Percentiles rank a stretch among this genome's conserved stretches.
phyloP scores from a whole-genome alignment of 805 yeast genomes.

The Torulaspora quercuum region DNA sequence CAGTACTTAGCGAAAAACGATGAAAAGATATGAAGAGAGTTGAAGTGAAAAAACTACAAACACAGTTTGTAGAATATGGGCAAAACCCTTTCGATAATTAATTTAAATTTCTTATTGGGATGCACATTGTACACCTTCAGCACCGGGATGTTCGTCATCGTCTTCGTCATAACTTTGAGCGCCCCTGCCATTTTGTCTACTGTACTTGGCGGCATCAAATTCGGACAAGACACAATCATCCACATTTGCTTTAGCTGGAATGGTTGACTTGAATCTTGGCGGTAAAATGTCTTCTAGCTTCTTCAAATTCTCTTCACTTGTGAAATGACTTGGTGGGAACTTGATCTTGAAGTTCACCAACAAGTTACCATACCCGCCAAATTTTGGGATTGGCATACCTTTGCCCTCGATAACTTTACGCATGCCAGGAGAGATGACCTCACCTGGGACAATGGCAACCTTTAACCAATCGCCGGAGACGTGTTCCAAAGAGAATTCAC shows the following conservation, averaged over 20 bases:
- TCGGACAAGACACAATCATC: slow-evolving; percentile 77
- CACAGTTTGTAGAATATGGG: too few relatives aligned
- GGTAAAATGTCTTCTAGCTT: slow-evolving; percentile 77
- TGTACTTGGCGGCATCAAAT: slow-evolving; percentile 62
- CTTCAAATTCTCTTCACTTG: slow-evolving; percentile 70
- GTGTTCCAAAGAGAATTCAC: slow-evolving; percentile 82
- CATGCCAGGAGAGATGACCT: slow-evolving; percentile 80
- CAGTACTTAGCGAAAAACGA: slow-evolving; percentile 7
- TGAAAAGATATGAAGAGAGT: slow-evolving; percentile 1
- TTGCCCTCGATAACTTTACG: slow-evolving; percentile 81
- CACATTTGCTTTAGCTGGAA: slow-evolving; percentile 71
- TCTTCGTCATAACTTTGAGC: slow-evolving; percentile 48
- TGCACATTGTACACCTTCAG: slow-evolving; percentile 66
- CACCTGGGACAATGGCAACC: slow-evolving; percentile 82
- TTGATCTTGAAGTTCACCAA: slow-evolving; percentile 80
- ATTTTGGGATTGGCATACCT: slow-evolving; percentile 96
- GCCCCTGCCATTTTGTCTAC: slow-evolving; percentile 38
- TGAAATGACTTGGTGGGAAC: slow-evolving; percentile 77
- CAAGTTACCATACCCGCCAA: slow-evolving; percentile 85
- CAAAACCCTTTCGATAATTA: too few relatives aligned
- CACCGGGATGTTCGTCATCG: slow-evolving; percentile 47
- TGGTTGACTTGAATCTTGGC: slow-evolving; percentile 53
- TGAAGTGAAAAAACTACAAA: not conserved
- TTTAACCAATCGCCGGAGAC: slow-evolving; percentile 89
- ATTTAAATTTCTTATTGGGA: slow-evolving; percentile 61